Conservation (phyloP, 2,329 filamentous ascomycete genomes). For the Orbilia ellipsospora region DNA sequence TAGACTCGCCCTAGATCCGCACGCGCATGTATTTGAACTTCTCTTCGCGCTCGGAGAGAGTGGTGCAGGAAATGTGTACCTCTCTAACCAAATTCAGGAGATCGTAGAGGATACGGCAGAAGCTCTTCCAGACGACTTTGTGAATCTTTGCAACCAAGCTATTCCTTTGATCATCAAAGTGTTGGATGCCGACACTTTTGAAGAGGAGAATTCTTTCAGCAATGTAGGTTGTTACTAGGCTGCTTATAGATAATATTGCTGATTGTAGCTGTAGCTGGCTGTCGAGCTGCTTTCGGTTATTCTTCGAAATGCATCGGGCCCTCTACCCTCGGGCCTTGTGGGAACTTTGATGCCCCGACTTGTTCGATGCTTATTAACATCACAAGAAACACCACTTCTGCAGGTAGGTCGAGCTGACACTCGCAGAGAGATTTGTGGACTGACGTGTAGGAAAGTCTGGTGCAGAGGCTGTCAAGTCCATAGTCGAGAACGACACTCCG, state of each 20-base stretch:
- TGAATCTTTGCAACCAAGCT: conserved; percentile 83
- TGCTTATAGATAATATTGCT: neutral
- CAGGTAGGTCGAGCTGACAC: conserved; percentile 63
- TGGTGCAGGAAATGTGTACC: conserved; percentile 88
- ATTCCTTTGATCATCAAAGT: conserved; percentile 87
- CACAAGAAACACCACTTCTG: conserved; percentile 86
- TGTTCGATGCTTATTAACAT: conserved; percentile 81
- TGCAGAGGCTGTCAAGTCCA: conserved; percentile 86
- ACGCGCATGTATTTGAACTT: conserved; percentile 79
- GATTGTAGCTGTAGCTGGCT: conserved; percentile 69
- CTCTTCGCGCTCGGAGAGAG: conserved; percentile 90
- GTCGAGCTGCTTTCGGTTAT: conserved; percentile 84
- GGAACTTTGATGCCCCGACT: conserved; percentile 87
- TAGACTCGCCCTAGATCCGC: conserved; percentile 76
- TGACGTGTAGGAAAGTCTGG: conserved; percentile 67
- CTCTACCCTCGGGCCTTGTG: conserved; percentile 87
- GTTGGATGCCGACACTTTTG: conserved; percentile 87
- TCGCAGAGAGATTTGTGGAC: neutral
- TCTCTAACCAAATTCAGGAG: conserved; percentile 87
- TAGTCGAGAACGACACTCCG: conserved; percentile 87
- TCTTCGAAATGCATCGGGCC: conserved; percentile 82
- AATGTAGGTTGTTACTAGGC: conserved; percentile 68
- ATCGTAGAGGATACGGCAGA: conserved; percentile 88
- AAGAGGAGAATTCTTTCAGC: conserved; percentile 83
- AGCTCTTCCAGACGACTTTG: conserved; percentile 74